phyloP scores from a whole-genome alignment of 1,284 basidiomycete genomes.

The Leccinum colubrinum region DNA sequence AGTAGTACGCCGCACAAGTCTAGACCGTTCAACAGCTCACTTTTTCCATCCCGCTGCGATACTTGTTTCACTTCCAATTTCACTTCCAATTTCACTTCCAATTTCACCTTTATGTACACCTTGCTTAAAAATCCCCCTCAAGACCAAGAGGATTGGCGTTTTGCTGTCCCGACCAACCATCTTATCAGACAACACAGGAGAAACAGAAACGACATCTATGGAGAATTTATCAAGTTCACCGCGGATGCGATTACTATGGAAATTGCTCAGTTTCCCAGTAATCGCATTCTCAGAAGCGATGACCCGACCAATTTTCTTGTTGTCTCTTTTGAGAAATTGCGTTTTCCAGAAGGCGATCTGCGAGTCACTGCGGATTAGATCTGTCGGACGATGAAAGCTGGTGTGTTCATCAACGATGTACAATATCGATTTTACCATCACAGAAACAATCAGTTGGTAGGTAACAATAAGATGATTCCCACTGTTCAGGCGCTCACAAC shows the following conservation, averaged over 20 bases:
- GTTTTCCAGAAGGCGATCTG: constrained; percentile 49
- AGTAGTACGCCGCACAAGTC: constrained; percentile 10
- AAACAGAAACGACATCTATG: constrained; percentile 30
- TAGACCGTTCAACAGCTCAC: neutral
- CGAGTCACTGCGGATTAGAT: constrained; percentile 54
- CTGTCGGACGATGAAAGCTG: constrained; percentile 48
- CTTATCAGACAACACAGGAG: constrained; percentile 27
- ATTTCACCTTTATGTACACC: constrained; percentile 25
- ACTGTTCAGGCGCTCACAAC: no score
- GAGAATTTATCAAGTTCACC: constrained; percentile 53
- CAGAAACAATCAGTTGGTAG: constrained; percentile 59
- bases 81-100: neutral
- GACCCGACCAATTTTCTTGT: constrained; percentile 54
- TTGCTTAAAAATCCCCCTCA: constrained; percentile 42
- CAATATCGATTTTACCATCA: constrained; percentile 70
- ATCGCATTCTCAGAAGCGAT: constrained; percentile 56
- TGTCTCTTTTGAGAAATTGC: constrained; percentile 49
- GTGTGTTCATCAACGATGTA: constrained; percentile 52
- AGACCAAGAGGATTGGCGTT: constrained; percentile 53
- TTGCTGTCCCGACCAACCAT: constrained; percentile 36
- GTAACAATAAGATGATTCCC: neutral
- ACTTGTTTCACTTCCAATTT: neutral
- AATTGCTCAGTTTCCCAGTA: constrained; percentile 48
- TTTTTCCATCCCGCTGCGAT: neutral
- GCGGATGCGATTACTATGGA: constrained; percentile 48